Evolutionary conservation across 768 basidiomycete genomes (phyloP).

Genomic region (Psilocybe cyanescens): DNA sequence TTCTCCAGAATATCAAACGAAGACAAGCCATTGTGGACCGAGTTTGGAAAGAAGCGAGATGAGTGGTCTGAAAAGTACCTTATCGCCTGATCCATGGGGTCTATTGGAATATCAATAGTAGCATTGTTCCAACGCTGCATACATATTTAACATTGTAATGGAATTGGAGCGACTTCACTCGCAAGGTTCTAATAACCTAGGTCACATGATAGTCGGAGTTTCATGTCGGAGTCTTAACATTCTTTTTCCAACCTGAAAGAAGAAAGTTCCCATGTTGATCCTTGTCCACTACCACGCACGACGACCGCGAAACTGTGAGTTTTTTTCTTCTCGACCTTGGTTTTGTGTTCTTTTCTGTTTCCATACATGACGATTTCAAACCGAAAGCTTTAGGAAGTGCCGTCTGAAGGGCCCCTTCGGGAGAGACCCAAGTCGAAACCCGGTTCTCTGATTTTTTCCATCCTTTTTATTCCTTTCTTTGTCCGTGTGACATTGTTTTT

Average conservation of each 20-base stretch:
- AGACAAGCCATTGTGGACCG: background rate
- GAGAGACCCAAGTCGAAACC: slow-evolving; percentile 48
- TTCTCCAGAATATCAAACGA: slow-evolving; percentile 29
- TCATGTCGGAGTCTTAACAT: background rate
- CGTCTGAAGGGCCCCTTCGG: slow-evolving; percentile 51
- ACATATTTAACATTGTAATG: no score
- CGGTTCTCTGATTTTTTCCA: slow-evolving; percentile 54
- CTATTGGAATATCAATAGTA: background rate
- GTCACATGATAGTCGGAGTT: background rate
- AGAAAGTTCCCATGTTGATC: background rate
- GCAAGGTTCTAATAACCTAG: no score
- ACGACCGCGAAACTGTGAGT: slow-evolving; percentile 9
- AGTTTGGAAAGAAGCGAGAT: slow-evolving; percentile 1
- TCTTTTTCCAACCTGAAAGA: background rate
- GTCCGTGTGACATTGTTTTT: slow-evolving; percentile 8
- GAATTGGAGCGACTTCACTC: no score
- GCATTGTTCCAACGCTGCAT: no score
- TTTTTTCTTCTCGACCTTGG: background rate
- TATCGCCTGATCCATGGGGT: background rate
- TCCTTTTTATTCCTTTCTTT: slow-evolving; percentile 14
- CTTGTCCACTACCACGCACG: background rate
- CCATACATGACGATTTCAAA: slow-evolving; percentile 45
- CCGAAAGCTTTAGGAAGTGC: slow-evolving; percentile 63
- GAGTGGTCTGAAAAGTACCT: background rate
- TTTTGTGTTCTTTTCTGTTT: slow-evolving; percentile 1